These are phyloP conservation scores for Symbiodinium natans DNA, from an alignment of 73 alveolate genomes.

Conservation along the genomic window DNA sequence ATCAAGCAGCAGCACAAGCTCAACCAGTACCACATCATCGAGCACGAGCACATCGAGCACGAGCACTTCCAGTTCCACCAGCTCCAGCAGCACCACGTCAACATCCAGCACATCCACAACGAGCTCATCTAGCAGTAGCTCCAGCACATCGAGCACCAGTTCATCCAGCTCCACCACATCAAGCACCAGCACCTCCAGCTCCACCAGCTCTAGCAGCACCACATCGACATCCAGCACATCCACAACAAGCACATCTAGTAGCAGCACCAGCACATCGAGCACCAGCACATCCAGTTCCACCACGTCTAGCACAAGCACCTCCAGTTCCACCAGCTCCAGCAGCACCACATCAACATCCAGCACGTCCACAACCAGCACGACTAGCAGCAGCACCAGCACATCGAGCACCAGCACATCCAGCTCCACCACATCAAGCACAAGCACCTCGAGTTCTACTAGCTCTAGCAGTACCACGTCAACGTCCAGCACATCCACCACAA, in stretches of 20 bases:
- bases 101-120: conserved; percentile 4
- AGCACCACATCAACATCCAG: neutral
- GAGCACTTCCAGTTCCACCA: neutral
- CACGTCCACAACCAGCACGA: neutral
- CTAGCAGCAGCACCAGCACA: neutral
- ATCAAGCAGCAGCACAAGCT: neutral
- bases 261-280: neutral
- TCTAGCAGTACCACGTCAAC: neutral
- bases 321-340: conserved; percentile 1
- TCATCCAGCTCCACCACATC: conserved; percentile 22
- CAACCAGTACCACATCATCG: neutral
- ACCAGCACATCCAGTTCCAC: neutral
- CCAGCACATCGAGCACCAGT: conserved; percentile 13
- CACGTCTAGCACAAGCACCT: neutral
- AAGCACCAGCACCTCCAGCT: neutral
- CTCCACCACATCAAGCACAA: neutral
- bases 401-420: conserved; percentile 14
- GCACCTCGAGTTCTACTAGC: neutral
- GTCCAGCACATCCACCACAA: conserved; percentile 30
- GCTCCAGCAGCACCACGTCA: neutral
- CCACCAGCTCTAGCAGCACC: neutral
- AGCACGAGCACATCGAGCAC: neutral
- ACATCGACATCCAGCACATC: neutral
- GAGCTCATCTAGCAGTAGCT: neutral
- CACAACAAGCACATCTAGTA: neutral